Base-by-base conservation (phyloP, 192 early-diverging fungal genomes). In the Podila clonocystis region DNA sequence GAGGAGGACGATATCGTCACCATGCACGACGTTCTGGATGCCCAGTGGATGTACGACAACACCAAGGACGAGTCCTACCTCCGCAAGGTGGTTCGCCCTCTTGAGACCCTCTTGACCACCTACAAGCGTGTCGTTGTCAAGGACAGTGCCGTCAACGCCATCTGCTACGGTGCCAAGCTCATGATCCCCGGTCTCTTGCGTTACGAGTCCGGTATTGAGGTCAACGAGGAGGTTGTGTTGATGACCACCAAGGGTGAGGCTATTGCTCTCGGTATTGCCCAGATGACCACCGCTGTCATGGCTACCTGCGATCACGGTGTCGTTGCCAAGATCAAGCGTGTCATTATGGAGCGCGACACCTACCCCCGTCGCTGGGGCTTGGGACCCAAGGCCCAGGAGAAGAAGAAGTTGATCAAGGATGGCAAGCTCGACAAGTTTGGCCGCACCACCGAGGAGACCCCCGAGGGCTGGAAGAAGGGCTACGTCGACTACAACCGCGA, bases 231-330 rank as follows among this genome's bases (percentile, higher is more conserved):
- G 86, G 91, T 99, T 55, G 96, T 99, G 28, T 86, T 99, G 73
- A 99, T 99, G 95, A 96, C 98, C 52, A 99, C 98, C 83, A 99
- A 99, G 91, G 98, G 98, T 69, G 98, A 99, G 82, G 98, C 98
- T 41, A 97, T 99, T 74, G 98, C 98, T 20, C 87, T 99, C n/a
- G 97, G 92, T 62, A 95, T 96, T 82, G 97, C 97, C 13, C 92
- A 94, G 83, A 99, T 99, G 98, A 95, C 93, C 49, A 99, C 98
- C 2, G 93, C 96, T 30, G 96, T 97, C 57, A 97, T 99, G 97
- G 96, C 94, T 34, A 94, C 96, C 9, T 95, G 94, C 85, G 96
- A 97, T 73, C 96, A 97, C 78, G 96, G 96, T 58, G 96, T 98
- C 13, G 96, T 99, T 66, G 96, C 98, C 78, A 98, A 98, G 90